Percentiles rank a stretch among this genome's conserved stretches.
Conservation (phyloP, 129 eudicot genomes). For the Saposhnikovia divaricata region DNA sequence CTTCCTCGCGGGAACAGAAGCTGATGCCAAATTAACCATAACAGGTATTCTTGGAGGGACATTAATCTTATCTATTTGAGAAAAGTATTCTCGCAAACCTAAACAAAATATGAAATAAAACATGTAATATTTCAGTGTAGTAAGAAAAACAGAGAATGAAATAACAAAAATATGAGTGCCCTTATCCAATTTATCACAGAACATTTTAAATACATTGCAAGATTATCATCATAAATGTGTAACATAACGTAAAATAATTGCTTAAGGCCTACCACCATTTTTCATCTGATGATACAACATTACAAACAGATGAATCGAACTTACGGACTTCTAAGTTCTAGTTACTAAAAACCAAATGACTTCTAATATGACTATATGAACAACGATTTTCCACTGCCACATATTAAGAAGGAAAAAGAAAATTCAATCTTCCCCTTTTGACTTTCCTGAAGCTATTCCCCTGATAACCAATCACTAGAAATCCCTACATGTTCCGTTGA, state of each 20-base stretch:
- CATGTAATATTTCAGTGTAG: constrained; percentile 4
- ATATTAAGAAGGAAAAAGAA: not conserved
- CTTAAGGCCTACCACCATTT: not conserved
- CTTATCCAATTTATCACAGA: not conserved
- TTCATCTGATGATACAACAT: not conserved
- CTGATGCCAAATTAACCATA: constrained; percentile 89
- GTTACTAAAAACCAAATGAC: not conserved
- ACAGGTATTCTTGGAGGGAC: constrained; percentile 93
- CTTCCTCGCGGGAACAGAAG: constrained; percentile 61
- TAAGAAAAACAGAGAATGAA: not conserved
- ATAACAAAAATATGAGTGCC: not conserved
- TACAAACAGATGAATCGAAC: not conserved
- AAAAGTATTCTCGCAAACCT: constrained; percentile 92
- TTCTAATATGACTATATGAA: not conserved
- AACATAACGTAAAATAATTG: not conserved
- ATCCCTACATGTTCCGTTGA: too few relatives aligned
- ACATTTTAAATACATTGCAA: not conserved
- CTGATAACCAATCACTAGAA: too few relatives aligned
- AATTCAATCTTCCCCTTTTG: not conserved
- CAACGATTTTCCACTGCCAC: not conserved
- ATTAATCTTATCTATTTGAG: constrained; percentile 81
- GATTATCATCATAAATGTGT: not conserved
- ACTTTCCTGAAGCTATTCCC: too few relatives aligned
- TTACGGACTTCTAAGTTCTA: not conserved
- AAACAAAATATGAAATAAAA: not conserved